Conservation (phyloP, 768 basidiomycete genomes). For the Auricularia sp. region DNA sequence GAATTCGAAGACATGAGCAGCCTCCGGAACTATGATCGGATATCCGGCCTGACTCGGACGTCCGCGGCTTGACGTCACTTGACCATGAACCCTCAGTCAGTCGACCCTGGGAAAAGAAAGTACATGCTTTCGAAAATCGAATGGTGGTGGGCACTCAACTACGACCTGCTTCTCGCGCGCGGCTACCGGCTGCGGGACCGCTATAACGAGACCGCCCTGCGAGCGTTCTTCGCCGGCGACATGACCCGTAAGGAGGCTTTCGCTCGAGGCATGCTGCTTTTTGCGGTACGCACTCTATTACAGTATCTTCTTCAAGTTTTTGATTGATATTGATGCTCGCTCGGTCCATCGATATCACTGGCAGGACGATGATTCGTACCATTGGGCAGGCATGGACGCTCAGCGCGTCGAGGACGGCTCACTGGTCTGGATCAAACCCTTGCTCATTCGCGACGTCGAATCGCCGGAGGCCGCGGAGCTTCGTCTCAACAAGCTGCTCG, state of each 20-base stretch:
- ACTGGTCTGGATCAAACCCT: background rate
- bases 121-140: no score
- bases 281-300: no score
- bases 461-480: background rate
- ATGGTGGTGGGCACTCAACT: background rate
- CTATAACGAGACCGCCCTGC: background rate
- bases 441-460: background rate
- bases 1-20: no score
- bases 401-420: background rate
- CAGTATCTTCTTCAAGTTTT: background rate
- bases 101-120: background rate
- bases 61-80: no score
- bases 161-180: background rate
- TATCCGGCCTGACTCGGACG: no score
- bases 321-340: background rate
- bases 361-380: background rate
- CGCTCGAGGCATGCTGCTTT: background rate
- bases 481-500: background rate
- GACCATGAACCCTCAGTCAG: no score
- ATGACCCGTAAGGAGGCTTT: background rate
- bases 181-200: background rate
- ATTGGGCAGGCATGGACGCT: background rate
- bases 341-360: background rate
- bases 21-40: no score
- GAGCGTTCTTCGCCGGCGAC: background rate